Evolutionary conservation across 768 basidiomycete species (phyloP), one percentile per base, ranked within the genome.

Genomic region (Asterophora parasitica): DNA sequence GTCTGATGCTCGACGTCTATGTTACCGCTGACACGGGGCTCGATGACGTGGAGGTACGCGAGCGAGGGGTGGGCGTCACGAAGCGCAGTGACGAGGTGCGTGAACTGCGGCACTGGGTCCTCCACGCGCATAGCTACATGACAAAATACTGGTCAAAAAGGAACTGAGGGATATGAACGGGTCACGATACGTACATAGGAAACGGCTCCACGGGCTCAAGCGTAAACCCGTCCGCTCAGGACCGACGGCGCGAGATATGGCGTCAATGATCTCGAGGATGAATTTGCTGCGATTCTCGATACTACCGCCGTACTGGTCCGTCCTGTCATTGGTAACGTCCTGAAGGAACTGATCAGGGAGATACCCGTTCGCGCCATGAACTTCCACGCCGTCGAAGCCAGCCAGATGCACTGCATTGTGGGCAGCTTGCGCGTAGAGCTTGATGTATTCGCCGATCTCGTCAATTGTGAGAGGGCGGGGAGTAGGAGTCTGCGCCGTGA

Each of bases 221-320:
- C 84, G 71, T 34, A 88, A 65, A 0, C 66, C 80, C 1, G 76
- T 71, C n/a, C 70, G 70, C 17, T 78, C 72, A 20, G 68, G 60
- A 0, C 86, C 85, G 31, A 87, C 63, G 1, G 75, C 74, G 0
- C 69, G 59, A 3, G 64, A 66, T 1, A 85, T 64, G 1, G 77
- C 79, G 30, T 76, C 69, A 6, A 79, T 58, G 32, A 84, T 66
- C 49, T 83, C 79, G 5, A 83, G 63, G 0, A 63, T 57, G 59
- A 89, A 87, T 20, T 77, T 69, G 1, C 71, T 66, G 4, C 88
- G 69, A 47, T 76, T 77, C 59, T 83, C 77, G 23, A 86, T 64
- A 37, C 73, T 75, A 2, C 88, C 87, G 0, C 87, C 87, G 60
- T 83, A 90, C 37, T 73, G 65, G 58, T 88, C 85, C 6, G 74